A percentile compares a stretch with the other conserved stretches of the same genome.
Conservation (phyloP, 208 protist species). For the Histomonas meleagridis region DNA sequence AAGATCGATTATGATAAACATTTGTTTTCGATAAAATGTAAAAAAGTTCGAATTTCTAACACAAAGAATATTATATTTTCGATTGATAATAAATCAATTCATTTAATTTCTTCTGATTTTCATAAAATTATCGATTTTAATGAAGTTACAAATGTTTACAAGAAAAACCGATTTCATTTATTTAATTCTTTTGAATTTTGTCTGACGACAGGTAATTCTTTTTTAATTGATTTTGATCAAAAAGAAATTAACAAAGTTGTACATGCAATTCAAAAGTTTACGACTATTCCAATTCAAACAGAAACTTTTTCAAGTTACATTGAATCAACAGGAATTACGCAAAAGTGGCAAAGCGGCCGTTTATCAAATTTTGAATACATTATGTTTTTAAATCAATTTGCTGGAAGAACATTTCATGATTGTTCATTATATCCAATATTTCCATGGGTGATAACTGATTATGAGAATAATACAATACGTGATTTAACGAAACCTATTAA, state of each 20-base stretch:
- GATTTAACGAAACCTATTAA: too few species aligned
- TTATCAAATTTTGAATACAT: not conserved
- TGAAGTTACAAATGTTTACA: not conserved
- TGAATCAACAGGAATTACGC: not conserved
- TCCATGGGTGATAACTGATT: not conserved
- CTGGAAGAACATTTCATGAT: not conserved
- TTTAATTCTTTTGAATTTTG: not conserved
- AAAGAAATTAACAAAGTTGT: not conserved
- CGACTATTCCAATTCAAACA: not conserved
- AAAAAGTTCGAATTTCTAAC: not conserved
- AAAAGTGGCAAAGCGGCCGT: not conserved
- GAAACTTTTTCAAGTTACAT: not conserved
- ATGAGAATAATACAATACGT: too few species aligned
- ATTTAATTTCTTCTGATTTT: not conserved
- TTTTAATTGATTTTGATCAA: not conserved
- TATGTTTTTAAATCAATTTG: not conserved
- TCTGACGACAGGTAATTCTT: not conserved
- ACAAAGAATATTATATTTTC: not conserved
- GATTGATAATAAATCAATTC: not conserved
- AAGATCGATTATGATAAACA: not conserved
- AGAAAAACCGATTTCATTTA: not conserved
- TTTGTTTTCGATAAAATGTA: not conserved
- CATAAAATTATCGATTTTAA: not conserved
- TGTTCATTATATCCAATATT: not conserved
- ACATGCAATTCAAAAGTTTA: not conserved